Percentiles rank a stretch among this genome's conserved stretches.
These are phyloP conservation scores for Elsinoe perseae DNA, from an alignment of 2,329 filamentous ascomycete species.

Conservation along the genomic window DNA sequence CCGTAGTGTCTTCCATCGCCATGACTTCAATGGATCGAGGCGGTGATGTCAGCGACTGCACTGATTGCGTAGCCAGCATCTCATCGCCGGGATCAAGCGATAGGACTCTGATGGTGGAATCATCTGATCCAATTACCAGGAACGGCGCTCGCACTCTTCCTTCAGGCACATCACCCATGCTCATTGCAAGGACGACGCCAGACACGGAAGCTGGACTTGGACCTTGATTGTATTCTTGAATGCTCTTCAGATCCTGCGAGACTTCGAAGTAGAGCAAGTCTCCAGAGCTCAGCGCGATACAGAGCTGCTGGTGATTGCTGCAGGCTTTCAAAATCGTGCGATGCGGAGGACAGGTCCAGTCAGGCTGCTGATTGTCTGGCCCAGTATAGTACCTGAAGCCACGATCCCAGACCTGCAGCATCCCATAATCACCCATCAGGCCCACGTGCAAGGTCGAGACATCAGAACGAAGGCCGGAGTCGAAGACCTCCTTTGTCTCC, in stretches of 20 bases:
- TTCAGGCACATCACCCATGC: constrained; percentile 84
- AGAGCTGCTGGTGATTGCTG: constrained; percentile 88
- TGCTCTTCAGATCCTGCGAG: constrained; percentile 71
- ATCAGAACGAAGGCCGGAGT: constrained; percentile 83
- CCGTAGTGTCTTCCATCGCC: constrained; percentile 89
- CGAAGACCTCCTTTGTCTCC: constrained; percentile 89
- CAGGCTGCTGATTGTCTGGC: constrained; percentile 18
- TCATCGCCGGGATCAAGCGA: constrained; percentile 61
- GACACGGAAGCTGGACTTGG: constrained; percentile 91
- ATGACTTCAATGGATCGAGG: constrained; percentile 63
- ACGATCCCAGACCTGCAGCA: constrained; percentile 20
- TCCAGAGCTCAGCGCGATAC: constrained; percentile 86
- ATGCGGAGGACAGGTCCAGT: constrained; percentile 58
- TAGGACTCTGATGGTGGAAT: constrained; percentile 88
- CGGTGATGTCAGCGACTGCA: constrained; percentile 21
- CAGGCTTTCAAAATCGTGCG: constrained; percentile 90
- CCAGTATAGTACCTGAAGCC: constrained; percentile 20
- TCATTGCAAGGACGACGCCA: constrained; percentile 90
- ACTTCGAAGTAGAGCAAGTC: constrained; percentile 99
- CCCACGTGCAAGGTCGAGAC: constrained; percentile 88
- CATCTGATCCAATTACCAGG: constrained; percentile 91
- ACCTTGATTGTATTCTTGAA: constrained; percentile 67
- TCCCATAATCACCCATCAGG: constrained; percentile 73
- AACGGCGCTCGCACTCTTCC: constrained; percentile 84
- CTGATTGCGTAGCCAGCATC: constrained; percentile 21